These are phyloP conservation scores for Trypanosoma congolense DNA, from an alignment of 208 protist genomes.

Conservation along the genomic window DNA sequence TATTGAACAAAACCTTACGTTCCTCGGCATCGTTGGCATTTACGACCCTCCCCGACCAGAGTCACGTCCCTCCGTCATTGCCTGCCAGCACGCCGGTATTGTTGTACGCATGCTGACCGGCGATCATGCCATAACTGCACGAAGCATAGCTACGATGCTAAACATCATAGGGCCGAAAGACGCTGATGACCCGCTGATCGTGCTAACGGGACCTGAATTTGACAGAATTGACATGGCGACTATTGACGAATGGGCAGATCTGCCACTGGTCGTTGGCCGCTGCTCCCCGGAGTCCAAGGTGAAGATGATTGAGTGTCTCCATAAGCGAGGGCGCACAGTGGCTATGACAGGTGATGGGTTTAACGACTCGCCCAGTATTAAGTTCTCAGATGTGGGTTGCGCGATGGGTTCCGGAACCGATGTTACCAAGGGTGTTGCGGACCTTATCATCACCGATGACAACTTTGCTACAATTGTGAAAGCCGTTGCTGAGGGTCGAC, in stretches of 20 bases:
- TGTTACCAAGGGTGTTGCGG: slow-evolving; percentile 93
- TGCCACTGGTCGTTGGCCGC: slow-evolving; percentile 82
- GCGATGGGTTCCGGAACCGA: slow-evolving; percentile 97
- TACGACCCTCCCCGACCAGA: slow-evolving; percentile 88
- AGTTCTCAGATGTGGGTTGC: slow-evolving; percentile 94
- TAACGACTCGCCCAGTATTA: slow-evolving; percentile 95
- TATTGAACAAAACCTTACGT: slow-evolving; percentile 82
- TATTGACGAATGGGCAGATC: slow-evolving; percentile 67
- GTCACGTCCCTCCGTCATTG: slow-evolving; percentile 71
- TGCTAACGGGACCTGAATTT: slow-evolving; percentile 80
- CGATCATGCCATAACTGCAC: slow-evolving; percentile 85
- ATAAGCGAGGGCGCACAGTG: slow-evolving; percentile 63
- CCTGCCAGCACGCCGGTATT: slow-evolving; percentile 88
- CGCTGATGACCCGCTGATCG: slow-evolving; percentile 49
- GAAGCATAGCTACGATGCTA: slow-evolving; percentile 81
- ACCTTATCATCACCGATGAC: slow-evolving; percentile 96
- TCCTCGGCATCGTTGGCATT: slow-evolving; percentile 89
- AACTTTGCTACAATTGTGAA: slow-evolving; percentile 98
- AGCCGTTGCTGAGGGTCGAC: slow-evolving; percentile 82
- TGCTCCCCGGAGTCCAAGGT: slow-evolving; percentile 89
- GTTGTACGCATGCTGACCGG: slow-evolving; percentile 89
- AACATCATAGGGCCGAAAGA: slow-evolving; percentile 77
- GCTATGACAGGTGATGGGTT: slow-evolving; percentile 95
- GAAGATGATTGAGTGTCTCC: slow-evolving; percentile 88
- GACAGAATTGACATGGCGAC: slow-evolving; percentile 62